These are phyloP conservation scores for Cutaneotrichosporon sp. DNA, from an alignment of 1,284 basidiomycete species.

Conservation along the genomic window DNA sequence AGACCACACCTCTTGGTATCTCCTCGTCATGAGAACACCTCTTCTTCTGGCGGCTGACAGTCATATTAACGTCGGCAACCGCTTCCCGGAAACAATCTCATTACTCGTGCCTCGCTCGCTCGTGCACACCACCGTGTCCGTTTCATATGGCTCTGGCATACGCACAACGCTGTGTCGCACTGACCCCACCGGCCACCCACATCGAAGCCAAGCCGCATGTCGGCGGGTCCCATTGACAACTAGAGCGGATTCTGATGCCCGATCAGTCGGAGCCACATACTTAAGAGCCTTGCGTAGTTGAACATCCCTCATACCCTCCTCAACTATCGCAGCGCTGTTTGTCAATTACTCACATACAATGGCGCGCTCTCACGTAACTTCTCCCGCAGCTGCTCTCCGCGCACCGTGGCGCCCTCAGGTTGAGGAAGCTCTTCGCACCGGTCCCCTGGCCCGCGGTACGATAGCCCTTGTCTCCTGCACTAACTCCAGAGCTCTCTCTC, in stretches of 20 bases:
- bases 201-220: too few relatives aligned
- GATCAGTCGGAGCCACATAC: background rate
- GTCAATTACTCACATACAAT: background rate
- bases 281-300: too few relatives aligned
- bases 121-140: too few relatives aligned
- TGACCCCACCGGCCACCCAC: background rate
- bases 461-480: background rate
- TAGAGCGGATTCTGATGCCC: background rate
- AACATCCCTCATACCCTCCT: background rate
- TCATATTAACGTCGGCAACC: too few relatives aligned
- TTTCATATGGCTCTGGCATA: background rate
- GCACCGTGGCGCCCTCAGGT: conserved; percentile 4
- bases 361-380: background rate
- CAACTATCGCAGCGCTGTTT: too few relatives aligned
- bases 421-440: conserved; percentile 5
- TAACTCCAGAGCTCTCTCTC: conserved; percentile 3
- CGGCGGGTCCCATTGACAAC: too few relatives aligned
- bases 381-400: background rate
- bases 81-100: too few relatives aligned
- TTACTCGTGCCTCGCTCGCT: too few relatives aligned
- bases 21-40: too few relatives aligned
- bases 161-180: background rate
- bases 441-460: background rate
- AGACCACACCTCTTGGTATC: too few relatives aligned
- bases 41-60: too few relatives aligned